phyloP scores from a whole-genome alignment of 495 filamentous ascomycete species.

The Darksidea phi region DNA sequence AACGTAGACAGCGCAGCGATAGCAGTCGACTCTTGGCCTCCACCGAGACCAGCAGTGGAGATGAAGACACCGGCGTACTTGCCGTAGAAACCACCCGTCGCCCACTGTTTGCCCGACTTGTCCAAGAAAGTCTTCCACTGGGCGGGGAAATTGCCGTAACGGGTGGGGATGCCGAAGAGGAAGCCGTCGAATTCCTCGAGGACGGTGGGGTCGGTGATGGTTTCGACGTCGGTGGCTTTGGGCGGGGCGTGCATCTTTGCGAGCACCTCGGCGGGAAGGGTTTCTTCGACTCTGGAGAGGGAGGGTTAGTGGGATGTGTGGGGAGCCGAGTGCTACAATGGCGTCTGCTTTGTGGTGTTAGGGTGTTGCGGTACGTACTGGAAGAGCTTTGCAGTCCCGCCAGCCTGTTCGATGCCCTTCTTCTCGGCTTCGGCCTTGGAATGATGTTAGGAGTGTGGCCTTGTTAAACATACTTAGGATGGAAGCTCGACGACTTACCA shows the following conservation, averaged over 20 bases:
- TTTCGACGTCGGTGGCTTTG: constrained; percentile 66
- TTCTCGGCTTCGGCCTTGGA: constrained; percentile 83
- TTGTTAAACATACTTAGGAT: background rate
- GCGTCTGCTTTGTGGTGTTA: no score
- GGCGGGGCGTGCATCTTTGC: constrained; percentile 83
- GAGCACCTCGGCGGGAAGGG: constrained; percentile 78
- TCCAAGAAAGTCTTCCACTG: constrained; percentile 96
- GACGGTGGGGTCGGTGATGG: constrained; percentile 59
- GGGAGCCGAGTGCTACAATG: background rate
- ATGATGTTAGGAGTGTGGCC: constrained; percentile 10
- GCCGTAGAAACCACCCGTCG: constrained; percentile 70
- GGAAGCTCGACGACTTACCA: constrained; percentile 14
- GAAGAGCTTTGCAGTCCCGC: constrained; percentile 74
- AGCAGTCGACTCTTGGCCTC: constrained; percentile 90
- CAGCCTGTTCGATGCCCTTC: constrained; percentile 83
- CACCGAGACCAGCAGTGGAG: constrained; percentile 75
- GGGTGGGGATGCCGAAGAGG: constrained; percentile 95
- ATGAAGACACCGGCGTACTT: constrained; percentile 94
- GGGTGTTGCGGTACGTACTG: constrained; percentile 61
- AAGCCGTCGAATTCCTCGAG: constrained; percentile 85
- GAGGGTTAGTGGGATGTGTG: constrained; percentile 3
- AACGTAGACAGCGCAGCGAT: constrained; percentile 83
- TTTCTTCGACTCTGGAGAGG: constrained; percentile 66
- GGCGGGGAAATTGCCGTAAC: constrained; percentile 96
- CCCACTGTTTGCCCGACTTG: constrained; percentile 66